Evolutionary conservation across 441 rosid species (phyloP).

Genomic region (Populus hybrid): DNA sequence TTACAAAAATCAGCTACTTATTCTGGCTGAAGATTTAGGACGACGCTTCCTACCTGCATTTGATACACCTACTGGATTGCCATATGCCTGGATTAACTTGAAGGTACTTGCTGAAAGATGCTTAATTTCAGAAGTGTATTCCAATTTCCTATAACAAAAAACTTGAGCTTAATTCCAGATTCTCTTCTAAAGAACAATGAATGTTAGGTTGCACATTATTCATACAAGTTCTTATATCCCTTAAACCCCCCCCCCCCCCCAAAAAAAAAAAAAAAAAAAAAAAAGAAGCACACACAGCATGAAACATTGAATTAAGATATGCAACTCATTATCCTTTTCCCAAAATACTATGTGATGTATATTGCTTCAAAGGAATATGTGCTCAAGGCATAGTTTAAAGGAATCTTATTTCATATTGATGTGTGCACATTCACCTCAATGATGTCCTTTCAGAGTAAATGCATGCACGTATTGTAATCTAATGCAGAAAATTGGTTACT

Average conservation of each 20-base stretch:
- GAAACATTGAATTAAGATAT: not conserved
- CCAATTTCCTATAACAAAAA: not conserved
- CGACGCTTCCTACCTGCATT: slow-evolving; percentile 86
- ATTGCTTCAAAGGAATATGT: not conserved
- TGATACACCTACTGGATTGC: slow-evolving; percentile 92
- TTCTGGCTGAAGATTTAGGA: slow-evolving; percentile 83
- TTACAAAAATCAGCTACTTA: slow-evolving; percentile 71
- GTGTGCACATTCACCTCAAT: not conserved
- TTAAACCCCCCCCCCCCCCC: too few relatives aligned
- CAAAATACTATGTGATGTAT: not conserved
- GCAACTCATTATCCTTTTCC: not conserved
- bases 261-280: too few relatives aligned
- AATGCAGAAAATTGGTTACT: not conserved
- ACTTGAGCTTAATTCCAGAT: not conserved
- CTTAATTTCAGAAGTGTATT: slow-evolving; percentile 12
- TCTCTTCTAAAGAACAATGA: not conserved
- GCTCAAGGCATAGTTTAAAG: not conserved
- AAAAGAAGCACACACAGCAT: not conserved
- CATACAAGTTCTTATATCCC: not conserved
- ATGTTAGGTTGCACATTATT: not conserved
- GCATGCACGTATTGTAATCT: not conserved
- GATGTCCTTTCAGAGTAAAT: not conserved
- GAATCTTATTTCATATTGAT: not conserved
- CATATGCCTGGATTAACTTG: slow-evolving; percentile 92
- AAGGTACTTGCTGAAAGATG: slow-evolving; percentile 50